Evolutionary conservation across 306 rosid genomes (phyloP).

Genomic region (Dalbergia oliveri): DNA sequence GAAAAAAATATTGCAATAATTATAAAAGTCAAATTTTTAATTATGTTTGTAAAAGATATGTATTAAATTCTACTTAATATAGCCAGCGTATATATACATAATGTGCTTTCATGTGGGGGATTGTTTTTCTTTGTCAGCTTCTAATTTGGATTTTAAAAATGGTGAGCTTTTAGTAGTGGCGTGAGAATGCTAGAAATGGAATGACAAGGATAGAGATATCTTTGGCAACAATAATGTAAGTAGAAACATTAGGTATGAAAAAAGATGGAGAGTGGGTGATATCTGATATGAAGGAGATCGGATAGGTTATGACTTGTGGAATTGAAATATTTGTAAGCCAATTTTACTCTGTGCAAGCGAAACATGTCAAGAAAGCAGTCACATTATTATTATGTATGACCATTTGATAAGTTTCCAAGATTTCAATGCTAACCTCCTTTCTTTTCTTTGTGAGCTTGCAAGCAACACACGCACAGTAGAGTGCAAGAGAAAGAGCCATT

Average conservation of each 20-base stretch:
- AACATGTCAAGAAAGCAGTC: background rate
- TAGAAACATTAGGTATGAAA: background rate
- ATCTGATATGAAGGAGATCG: too few species aligned
- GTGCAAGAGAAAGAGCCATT: conserved; percentile 49
- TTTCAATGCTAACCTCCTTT: conserved; percentile 26
- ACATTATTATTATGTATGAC: background rate
- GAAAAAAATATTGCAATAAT: too few species aligned
- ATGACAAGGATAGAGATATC: background rate
- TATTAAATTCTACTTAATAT: too few species aligned
- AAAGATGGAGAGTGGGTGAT: background rate
- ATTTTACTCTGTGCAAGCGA: background rate
- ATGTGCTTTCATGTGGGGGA: too few species aligned
- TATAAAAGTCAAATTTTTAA: too few species aligned
- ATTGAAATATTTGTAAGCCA: background rate
- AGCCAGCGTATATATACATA: too few species aligned
- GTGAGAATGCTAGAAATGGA: background rate
- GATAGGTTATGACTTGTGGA: too few species aligned
- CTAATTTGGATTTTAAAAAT: too few species aligned
- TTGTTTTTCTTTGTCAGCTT: too few species aligned
- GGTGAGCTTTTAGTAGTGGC: background rate
- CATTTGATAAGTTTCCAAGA: background rate
- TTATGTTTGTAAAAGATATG: too few species aligned
- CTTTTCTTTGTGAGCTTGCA: conserved; percentile 38
- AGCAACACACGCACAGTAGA: background rate
- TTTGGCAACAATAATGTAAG: background rate